Evolutionary conservation across 2,329 filamentous ascomycete genomes (phyloP), one percentile per base, ranked within the genome.

Genomic region (Cladophialophora exuberans): DNA sequence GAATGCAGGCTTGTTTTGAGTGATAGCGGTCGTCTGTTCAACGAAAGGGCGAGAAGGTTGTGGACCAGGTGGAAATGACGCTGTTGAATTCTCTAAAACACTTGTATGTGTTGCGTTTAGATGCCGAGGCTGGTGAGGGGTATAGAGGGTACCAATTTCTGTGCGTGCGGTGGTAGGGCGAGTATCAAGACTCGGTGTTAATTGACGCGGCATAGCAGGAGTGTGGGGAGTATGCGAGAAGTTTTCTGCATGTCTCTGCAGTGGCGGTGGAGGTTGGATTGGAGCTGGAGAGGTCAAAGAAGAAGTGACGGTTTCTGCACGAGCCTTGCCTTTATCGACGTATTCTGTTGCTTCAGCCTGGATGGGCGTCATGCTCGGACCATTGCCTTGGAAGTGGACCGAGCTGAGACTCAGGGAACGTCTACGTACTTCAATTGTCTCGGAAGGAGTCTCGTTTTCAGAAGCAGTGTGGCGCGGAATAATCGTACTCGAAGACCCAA

Each of bases 281-380:
- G 45, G 45, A 26, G 35, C 18, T 6, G 35, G 17, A 31, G 36
- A 31, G 11, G 1, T 6, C 5, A n/a, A 13, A 11, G 56, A 51
- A 0, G 30, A 9, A 3, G n/a, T n/a, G n/a, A n/a, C n/a, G n/a
- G n/a, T n/a, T n/a, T n/a, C n/a, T n/a, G 52, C 52, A 13, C 47
- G 46, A 3, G 13, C 39, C 45, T 59, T 59, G 47, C 56, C 56
- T 18, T 59, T 59, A 25, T 52, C 41, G 18, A 43, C 41, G n/a
- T 35, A 5, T 28, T 44, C 7, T 13, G 10, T 11, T 13, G 17
- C 35, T 39, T n/a, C n/a, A n/a, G n/a, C 15, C 22, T 23, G 20
- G 18, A 10, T 31, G 5, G 15, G 23, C 3, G 1, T 26, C 20
- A 10, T n/a, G n/a, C 6, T 33, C 4, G 6, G 4, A 7, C 3